Evolutionary conservation across 1,139 yeast genomes (phyloP).

Genomic region (Wickerhamiella pararugosa): DNA sequence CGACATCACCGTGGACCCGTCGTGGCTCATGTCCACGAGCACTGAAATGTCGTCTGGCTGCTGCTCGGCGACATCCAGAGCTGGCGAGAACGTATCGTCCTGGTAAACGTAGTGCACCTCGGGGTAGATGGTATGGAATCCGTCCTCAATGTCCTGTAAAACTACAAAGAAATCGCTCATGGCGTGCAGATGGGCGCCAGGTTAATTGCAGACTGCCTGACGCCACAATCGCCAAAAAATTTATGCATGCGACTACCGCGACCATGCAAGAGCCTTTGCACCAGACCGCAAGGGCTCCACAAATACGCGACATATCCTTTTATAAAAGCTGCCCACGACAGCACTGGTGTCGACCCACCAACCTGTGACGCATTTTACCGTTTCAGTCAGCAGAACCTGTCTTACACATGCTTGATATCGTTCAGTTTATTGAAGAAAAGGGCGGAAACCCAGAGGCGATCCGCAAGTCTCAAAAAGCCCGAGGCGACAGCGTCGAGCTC

Average conservation of each 20-base stretch:
- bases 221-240: too few relatives aligned
- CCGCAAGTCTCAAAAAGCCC: slow-evolving; percentile 76
- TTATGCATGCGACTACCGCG: too few relatives aligned
- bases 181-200: background rate
- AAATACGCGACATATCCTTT: too few relatives aligned
- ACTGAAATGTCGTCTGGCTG: slow-evolving; percentile 21
- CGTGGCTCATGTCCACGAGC: slow-evolving; percentile 25
- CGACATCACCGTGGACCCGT: slow-evolving; percentile 19
- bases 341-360: too few relatives aligned
- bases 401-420: slow-evolving; percentile 65
- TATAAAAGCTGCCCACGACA: too few relatives aligned
- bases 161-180: slow-evolving; percentile 12
- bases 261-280: too few relatives aligned
- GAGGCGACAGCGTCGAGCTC: slow-evolving; percentile 87
- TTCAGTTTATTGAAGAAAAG: slow-evolving; percentile 81
- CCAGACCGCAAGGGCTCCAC: too few relatives aligned
- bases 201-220: background rate
- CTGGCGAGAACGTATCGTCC: slow-evolving; percentile 27
- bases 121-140: slow-evolving; percentile 20
- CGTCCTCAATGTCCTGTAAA: slow-evolving; percentile 10
- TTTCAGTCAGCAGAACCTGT: too few relatives aligned
- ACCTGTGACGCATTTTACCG: too few relatives aligned
- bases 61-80: slow-evolving; percentile 23
- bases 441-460: slow-evolving; percentile 91
- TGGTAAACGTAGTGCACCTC: slow-evolving; percentile 26